Conservation (phyloP, 441 rosid genomes). For the Pelargonium cotyledonis region DNA sequence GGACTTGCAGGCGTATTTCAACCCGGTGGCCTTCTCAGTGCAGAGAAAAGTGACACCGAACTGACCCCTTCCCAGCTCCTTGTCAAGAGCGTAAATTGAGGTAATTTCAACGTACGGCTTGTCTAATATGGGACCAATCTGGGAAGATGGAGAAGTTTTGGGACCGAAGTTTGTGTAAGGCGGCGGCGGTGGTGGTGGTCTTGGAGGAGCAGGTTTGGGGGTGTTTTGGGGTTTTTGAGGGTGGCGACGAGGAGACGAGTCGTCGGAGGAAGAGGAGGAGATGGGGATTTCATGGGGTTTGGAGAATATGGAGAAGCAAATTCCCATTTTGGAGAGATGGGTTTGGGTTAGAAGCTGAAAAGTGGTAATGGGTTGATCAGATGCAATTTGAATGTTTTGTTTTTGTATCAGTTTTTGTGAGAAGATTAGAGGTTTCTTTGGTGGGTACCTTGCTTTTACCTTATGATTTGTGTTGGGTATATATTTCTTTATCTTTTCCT, state of each 20-base stretch:
- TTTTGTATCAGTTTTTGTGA: not conserved
- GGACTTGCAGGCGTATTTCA: constrained; percentile 53
- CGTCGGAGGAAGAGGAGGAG: constrained; percentile 33
- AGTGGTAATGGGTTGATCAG: not conserved
- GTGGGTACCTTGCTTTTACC: constrained; percentile 1
- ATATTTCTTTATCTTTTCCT: not conserved
- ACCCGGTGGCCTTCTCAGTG: constrained; percentile 41
- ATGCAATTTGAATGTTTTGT: not conserved
- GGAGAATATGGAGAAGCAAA: constrained; percentile 36
- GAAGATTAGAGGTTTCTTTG: not conserved
- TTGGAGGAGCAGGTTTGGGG: constrained; percentile 6
- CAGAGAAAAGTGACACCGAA: constrained; percentile 49
- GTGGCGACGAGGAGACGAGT: constrained; percentile 30
- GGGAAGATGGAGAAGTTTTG: constrained; percentile 26
- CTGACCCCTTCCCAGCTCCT: constrained; percentile 54
- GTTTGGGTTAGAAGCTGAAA: not conserved
- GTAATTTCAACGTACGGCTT: constrained; percentile 40
- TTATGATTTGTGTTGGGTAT: not conserved
- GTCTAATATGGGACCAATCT: constrained; percentile 34
- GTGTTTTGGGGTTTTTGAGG: constrained; percentile 16
- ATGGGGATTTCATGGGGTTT: constrained; percentile 47
- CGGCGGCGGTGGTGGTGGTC: not conserved
- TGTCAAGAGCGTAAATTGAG: constrained; percentile 37
- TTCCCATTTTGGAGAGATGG: constrained; percentile 37
- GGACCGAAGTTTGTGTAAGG: constrained; percentile 9